These are phyloP conservation scores for Aquilaria yunnanensis DNA, from an alignment of 345 rosid genomes.

Conservation along the genomic window DNA sequence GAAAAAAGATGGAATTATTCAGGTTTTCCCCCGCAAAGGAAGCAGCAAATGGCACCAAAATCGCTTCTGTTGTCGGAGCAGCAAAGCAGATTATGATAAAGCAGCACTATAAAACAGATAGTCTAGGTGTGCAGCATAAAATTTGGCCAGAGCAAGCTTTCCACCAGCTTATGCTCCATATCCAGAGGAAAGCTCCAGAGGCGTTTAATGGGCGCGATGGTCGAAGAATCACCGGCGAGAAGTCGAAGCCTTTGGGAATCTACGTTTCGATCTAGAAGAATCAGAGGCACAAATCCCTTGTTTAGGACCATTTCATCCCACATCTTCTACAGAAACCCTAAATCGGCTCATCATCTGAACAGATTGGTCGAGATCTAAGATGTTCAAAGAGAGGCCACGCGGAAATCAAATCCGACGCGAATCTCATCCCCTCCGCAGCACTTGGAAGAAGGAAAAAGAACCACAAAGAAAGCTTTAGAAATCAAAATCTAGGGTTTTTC, in stretches of 20 bases:
- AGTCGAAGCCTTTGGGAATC: background rate
- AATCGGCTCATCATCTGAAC: background rate
- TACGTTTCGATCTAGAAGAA: slow-evolving; percentile 9
- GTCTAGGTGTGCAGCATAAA: slow-evolving; percentile 2
- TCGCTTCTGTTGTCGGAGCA: slow-evolving; percentile 1
- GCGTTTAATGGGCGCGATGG: slow-evolving; percentile 3
- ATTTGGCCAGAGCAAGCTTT: background rate
- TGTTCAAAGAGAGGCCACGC: too few species aligned
- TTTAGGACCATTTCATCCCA: slow-evolving; percentile 4
- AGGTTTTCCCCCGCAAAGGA: background rate
- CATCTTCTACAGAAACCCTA: slow-evolving; percentile 5
- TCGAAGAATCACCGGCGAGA: background rate
- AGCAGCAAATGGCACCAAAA: background rate
- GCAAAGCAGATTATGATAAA: slow-evolving; percentile 2
- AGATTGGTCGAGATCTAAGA: slow-evolving; percentile 14
- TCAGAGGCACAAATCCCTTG: slow-evolving; percentile 4
- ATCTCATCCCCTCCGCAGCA: slow-evolving; percentile 1
- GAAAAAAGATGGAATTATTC: background rate
- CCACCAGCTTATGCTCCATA: background rate
- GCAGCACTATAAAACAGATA: slow-evolving; percentile 3
- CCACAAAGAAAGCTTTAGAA: slow-evolving; percentile 28
- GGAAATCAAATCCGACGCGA: background rate
- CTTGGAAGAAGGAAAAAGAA: slow-evolving; percentile 13
- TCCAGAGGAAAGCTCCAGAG: slow-evolving; percentile 9
- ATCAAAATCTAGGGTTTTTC: slow-evolving; percentile 33